Evolutionary conservation across 2,329 filamentous ascomycete genomes (phyloP), one percentile per base, ranked within the genome.

Genomic region (Akanthomyces uredinophilus): DNA sequence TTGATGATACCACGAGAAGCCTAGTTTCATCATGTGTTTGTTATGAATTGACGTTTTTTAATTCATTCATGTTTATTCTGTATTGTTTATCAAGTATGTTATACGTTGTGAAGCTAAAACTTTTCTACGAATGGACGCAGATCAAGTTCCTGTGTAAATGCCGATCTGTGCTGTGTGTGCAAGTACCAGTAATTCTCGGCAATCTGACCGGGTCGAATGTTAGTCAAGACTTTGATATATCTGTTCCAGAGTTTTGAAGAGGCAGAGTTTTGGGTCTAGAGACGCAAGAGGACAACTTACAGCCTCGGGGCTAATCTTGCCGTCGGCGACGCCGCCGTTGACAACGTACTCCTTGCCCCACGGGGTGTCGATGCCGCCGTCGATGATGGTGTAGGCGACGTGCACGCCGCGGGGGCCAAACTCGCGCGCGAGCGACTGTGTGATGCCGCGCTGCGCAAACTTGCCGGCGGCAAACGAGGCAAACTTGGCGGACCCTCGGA

Each of bases 401-500:
- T 96, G 92, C 1, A 96, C 83, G 2, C 92, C 92, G 72, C 90
- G 81, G 0, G 92, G 91, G 0, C 89, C 90, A 73, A 95, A 96
- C 72, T 96, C 92, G 62, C 89, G 83, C 0, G 92, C 90, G 29
- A 96, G 79, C 39, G 85, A 89, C 74, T 94, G 91, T 0, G 83
- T 82, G 56, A 96, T 75, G 0, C 88, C 91, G 37, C 92, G 82
- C 67, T 89, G 77, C 4, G 90, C 91, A 72, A 92, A 96, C 72
- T 96, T 96, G 32, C 88, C 89, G 2, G 87, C 84, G 0, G 91
- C 88, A 70, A 96, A 96, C 8, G 83, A 77, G 1, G 86, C 79
- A 73, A 92, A 89, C 14, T 79, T 77, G 0, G 90, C 86, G 13
- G 86, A 88, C 4, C 89, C 90, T 68, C 87, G 89, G 20, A 94